phyloP scores from a whole-genome alignment of 257 asterid species.

The Misopates orontium region DNA sequence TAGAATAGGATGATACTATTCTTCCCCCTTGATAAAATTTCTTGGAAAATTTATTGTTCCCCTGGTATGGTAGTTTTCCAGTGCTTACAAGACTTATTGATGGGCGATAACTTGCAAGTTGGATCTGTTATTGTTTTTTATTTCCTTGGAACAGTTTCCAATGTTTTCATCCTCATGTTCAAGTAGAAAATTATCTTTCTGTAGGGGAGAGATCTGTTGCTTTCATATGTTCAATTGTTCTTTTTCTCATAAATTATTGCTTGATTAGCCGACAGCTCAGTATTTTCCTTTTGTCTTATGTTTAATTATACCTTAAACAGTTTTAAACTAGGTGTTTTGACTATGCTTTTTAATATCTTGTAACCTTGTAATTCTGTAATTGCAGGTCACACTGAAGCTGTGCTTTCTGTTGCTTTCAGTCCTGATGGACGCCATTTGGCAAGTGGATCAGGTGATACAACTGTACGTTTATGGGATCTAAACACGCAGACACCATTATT shows the following conservation, averaged over 20 bases:
- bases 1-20: too few relatives aligned
- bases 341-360: not conserved
- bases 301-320: not conserved
- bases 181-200: not conserved
- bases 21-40: not conserved
- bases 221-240: not conserved
- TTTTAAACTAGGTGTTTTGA: not conserved
- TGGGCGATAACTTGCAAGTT: not conserved
- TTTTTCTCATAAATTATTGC: not conserved
- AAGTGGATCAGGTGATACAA: conserved; percentile 97
- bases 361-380: conserved; percentile 6
- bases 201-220: conserved; percentile 1
- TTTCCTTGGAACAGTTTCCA: not conserved
- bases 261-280: not conserved
- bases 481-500: conserved; percentile 89
- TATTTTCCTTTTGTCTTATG: conserved; percentile 4
- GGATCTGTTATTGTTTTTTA: not conserved
- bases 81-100: not conserved
- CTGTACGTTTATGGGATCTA: conserved; percentile 94
- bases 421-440: conserved; percentile 93
- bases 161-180: not conserved
- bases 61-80: not conserved
- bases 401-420: conserved; percentile 92
- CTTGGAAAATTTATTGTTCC: not conserved
- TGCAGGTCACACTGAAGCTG: conserved; percentile 93